Percentiles rank a stretch among this genome's conserved stretches.
phyloP scores from a whole-genome alignment of 345 rosid species.

The Hibiscus tridactylites region DNA sequence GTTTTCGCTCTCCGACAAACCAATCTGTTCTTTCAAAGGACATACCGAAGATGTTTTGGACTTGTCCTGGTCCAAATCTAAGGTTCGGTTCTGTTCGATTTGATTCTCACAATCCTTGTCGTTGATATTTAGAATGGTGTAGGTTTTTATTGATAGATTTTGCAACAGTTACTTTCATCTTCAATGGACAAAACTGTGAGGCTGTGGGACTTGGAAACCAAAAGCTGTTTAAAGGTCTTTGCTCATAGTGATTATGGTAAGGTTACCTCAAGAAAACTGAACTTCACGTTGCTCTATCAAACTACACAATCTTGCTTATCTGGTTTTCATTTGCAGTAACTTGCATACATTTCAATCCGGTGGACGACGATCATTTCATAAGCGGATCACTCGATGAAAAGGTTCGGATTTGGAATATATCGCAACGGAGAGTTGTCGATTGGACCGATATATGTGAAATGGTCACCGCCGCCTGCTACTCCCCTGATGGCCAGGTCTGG shows the following conservation, averaged over 20 bases:
- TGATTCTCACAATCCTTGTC: background rate
- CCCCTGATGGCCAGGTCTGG: conserved; percentile 86
- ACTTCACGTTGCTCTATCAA: background rate
- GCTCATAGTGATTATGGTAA: conserved; percentile 95
- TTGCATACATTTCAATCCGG: conserved; percentile 88
- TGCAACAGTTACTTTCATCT: conserved; percentile 79
- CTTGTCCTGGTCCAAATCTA: conserved; percentile 89
- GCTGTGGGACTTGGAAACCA: conserved; percentile 79
- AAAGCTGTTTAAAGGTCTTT: conserved; percentile 69
- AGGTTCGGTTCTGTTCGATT: conserved; percentile 34
- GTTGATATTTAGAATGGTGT: background rate
- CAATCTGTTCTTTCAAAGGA: conserved; percentile 73
- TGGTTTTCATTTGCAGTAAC: conserved; percentile 47
- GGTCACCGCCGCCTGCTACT: conserved; percentile 88
- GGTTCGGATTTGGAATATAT: conserved; percentile 80
- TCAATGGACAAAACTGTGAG: conserved; percentile 98
- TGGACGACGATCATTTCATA: conserved; percentile 77
- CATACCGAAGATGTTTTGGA: conserved; percentile 88
- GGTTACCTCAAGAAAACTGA: background rate
- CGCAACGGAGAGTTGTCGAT: conserved; percentile 58
- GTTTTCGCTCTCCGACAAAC: conserved; percentile 72
- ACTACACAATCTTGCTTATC: background rate
- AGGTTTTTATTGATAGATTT: background rate
- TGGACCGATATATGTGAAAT: conserved; percentile 91
- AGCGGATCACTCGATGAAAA: conserved; percentile 96